Evolutionary conservation across 106 monocot species (phyloP), one percentile per base, ranked within the genome.

Genomic region (Alisma plantagoaquatica): DNA sequence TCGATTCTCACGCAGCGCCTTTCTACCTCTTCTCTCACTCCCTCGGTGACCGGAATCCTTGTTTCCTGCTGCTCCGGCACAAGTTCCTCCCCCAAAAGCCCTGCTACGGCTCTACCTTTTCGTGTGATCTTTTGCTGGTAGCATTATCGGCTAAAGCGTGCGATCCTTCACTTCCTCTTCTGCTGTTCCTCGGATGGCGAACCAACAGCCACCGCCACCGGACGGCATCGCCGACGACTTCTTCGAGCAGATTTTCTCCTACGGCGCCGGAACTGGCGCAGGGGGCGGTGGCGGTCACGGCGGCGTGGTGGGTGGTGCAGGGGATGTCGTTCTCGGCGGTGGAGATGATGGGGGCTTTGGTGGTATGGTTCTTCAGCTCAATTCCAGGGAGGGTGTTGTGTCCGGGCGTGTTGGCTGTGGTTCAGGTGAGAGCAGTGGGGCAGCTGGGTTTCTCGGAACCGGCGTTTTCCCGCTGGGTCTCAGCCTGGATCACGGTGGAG

Each of bases 201-300:
- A 75, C 53, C 74, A 74, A 0, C 73, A 56, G 52, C 65, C 73
- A 28, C 76, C 79, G 7, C 64, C 73, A 26, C 12, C 55, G 14
- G 82, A 79, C 26, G 73, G 73, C n/a, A 69, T 86, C 45, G 72
- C 55, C 10, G 94, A 94, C 57, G 94, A 94, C 55, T 94, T 94
- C 72, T 84, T 94, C 56, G 94, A 94, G 45, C 94, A 94, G 75
- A 71, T 94, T 51, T 83, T 94, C 54, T 72, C 80, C 17, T 56
- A 38, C 33, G 56, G 51, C 28, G 44, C 23, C 4, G 57, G 43
- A 29, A 21, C 25, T 41, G 27, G 43, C 17, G 46, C 23, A 19
- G 57, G 59, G 51, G 29, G 60, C 3, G 29, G 15, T 14, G 60
- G 18, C 10, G 35, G 38, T 29, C 20, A 16, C 27, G 43, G 44